A percentile compares a stretch with the other conserved stretches of the same genome.
Evolutionary conservation across 768 basidiomycete genomes (phyloP).

Genomic region (Serendipita indica): DNA sequence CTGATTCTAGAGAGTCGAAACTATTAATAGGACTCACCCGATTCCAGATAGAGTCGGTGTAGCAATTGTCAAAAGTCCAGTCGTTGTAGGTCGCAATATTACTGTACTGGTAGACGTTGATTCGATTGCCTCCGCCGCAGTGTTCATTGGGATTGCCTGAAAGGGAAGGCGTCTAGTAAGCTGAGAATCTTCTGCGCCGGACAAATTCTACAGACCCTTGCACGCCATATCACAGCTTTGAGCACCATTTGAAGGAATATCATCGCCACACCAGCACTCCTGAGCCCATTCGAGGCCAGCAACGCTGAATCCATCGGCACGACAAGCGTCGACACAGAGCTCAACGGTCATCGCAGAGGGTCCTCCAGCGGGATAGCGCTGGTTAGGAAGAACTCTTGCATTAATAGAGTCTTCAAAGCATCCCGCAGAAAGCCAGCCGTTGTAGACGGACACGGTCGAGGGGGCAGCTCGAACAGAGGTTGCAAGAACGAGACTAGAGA

Average conservation of each 20-base stretch:
- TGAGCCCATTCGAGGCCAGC: conserved; percentile 8
- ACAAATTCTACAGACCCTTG: not conserved
- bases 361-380: not conserved
- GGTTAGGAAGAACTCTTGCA: not conserved
- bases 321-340: not conserved
- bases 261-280: conserved; percentile 11
- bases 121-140: not conserved
- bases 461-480: not conserved
- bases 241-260: not conserved
- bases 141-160: not conserved
- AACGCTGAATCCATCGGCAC: not conserved
- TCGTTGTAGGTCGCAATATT: not conserved
- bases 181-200: too few species aligned
- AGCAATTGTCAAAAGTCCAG: not conserved
- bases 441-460: not conserved
- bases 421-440: not conserved
- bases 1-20: not conserved
- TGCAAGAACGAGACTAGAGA: not conserved
- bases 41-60: not conserved
- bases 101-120: not conserved
- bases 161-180: not conserved
- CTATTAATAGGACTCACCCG: not conserved
- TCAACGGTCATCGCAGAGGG: not conserved
- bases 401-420: not conserved
- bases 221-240: not conserved